phyloP scores from a whole-genome alignment of 2,329 filamentous ascomycete genomes.

The Grosmannia serpens region DNA sequence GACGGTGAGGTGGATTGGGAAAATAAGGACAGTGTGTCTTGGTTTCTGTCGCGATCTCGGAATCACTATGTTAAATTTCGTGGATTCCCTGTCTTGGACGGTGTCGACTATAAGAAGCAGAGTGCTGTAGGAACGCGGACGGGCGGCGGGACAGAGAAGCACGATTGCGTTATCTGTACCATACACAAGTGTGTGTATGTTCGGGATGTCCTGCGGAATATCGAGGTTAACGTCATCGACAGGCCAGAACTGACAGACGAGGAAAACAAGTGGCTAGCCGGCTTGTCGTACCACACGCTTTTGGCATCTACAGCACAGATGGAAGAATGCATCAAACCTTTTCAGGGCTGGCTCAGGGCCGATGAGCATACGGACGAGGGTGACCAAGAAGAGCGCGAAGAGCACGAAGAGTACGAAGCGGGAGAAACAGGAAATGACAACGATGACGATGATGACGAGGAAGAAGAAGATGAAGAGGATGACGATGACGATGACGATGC shows the following conservation, averaged over 20 bases:
- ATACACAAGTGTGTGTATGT: constrained; percentile 14
- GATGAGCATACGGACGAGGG: neutral
- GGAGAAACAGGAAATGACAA: neutral
- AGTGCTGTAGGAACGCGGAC: constrained; percentile 2
- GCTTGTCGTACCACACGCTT: constrained; percentile 6
- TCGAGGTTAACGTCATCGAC: neutral
- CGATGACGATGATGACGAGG: neutral
- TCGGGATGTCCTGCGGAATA: constrained; percentile 4
- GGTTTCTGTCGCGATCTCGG: constrained; percentile 3
- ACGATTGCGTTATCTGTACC: constrained; percentile 13
- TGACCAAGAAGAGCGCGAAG: neutral
- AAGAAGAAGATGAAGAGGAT: neutral
- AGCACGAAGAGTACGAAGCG: neutral
- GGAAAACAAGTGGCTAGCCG: constrained; percentile 5
- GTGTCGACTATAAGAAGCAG: constrained; percentile 6
- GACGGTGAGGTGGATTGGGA: constrained; percentile 10
- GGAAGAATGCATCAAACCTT: neutral
- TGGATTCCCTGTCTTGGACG: constrained; percentile 6
- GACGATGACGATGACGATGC: neutral
- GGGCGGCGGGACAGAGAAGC: neutral
- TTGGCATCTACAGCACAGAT: constrained; percentile 1
- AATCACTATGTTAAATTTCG: constrained; percentile 7
- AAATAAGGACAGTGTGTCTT: constrained; percentile 2
- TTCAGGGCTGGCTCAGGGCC: neutral
- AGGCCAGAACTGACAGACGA: constrained; percentile 1